These are phyloP conservation scores for Rosa hybrid DNA, from an alignment of 331 rosid genomes.

Conservation along the genomic window DNA sequence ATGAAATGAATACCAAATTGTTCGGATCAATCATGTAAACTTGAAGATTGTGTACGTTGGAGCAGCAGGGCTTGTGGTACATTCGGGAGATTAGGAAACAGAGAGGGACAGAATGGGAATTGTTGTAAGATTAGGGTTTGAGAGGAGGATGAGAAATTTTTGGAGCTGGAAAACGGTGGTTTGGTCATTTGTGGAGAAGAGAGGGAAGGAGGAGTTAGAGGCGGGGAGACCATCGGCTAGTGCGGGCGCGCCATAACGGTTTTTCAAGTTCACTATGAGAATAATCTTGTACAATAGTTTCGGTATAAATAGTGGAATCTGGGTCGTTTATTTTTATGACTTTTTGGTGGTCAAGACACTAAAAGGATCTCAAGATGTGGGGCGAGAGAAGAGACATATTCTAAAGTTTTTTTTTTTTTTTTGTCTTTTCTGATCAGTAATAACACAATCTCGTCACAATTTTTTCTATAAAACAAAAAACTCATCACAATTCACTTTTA, in stretches of 20 bases:
- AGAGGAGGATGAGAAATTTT: constrained; percentile 21
- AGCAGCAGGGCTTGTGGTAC: neutral
- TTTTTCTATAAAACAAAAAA: too few relatives aligned
- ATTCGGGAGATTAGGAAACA: neutral
- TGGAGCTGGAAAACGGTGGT: constrained; percentile 21
- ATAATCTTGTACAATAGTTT: neutral
- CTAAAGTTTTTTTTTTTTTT: too few relatives aligned
- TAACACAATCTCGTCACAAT: too few relatives aligned
- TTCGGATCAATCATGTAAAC: constrained; percentile 16
- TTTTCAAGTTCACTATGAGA: constrained; percentile 18
- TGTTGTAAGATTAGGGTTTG: constrained; percentile 19
- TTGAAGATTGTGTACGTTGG: neutral
- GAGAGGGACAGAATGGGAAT: neutral
- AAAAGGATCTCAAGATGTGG: too few relatives aligned
- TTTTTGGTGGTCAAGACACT: too few relatives aligned
- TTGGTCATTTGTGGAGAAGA: constrained; percentile 7
- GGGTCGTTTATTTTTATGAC: too few relatives aligned
- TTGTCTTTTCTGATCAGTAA: too few relatives aligned
- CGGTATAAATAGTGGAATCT: too few relatives aligned
- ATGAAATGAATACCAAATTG: neutral
- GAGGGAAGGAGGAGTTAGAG: constrained; percentile 20
- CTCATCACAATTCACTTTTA: too few relatives aligned
- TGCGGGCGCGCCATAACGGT: constrained; percentile 46
- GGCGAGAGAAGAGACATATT: too few relatives aligned
- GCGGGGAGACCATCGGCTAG: constrained; percentile 23